Evolutionary conservation across 192 early-diverging fungal genomes (phyloP).

Genomic region (Entomortierella parvispora): DNA sequence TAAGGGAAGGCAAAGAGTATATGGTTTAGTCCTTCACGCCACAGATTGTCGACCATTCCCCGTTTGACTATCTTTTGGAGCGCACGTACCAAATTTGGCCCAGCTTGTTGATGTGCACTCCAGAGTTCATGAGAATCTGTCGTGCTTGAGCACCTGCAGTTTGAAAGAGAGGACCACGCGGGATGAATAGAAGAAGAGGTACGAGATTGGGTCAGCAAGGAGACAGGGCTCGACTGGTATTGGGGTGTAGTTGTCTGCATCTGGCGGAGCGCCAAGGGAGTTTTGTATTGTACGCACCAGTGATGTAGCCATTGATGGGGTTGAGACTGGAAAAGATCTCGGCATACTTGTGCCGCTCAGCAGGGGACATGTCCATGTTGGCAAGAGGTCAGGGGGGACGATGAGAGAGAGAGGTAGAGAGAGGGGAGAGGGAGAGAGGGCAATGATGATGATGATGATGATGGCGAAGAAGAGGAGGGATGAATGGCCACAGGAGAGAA

Average conservation of each 20-base stretch:
- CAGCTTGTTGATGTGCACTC: slow-evolving; percentile 26
- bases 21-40: too few relatives aligned
- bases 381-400: not conserved
- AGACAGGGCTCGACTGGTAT: too few relatives aligned
- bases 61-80: not conserved
- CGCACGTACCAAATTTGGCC: slow-evolving; percentile 45
- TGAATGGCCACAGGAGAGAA: not conserved
- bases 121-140: slow-evolving; percentile 50
- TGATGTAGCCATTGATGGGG: slow-evolving; percentile 62
- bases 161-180: too few relatives aligned
- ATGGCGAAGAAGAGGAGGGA: not conserved
- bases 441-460: not conserved
- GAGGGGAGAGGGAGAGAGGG: not conserved
- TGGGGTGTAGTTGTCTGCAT: too few relatives aligned
- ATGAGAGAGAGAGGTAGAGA: not conserved
- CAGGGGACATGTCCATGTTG: slow-evolving; percentile 56
- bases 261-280: too few relatives aligned
- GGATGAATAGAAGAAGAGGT: too few relatives aligned
- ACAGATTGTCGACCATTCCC: too few relatives aligned
- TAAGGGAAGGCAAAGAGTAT: not conserved
- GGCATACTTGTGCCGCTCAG: slow-evolving; percentile 61
- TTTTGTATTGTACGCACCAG: slow-evolving; percentile 40
- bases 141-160: slow-evolving; percentile 46
- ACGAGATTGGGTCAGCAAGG: too few relatives aligned
- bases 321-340: slow-evolving; percentile 64